These are phyloP conservation scores for Sporothrix brasiliensis DNA, from an alignment of 2,329 filamentous ascomycete species.

Conservation along the genomic window DNA sequence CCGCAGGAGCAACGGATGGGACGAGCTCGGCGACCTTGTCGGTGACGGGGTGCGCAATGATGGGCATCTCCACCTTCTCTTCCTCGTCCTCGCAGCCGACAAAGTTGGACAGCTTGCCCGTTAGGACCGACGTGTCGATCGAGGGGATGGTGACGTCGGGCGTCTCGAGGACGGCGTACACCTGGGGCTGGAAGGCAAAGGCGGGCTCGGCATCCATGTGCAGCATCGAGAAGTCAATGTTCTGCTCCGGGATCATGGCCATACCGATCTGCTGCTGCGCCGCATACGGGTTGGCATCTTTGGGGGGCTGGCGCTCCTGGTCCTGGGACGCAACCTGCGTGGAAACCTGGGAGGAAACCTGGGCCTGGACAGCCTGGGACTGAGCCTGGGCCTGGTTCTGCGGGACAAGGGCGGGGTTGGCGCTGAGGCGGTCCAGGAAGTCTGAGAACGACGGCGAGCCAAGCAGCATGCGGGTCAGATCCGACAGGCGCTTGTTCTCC, in stretches of 20 bases:
- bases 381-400: constrained; percentile 43
- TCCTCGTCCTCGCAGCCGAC: constrained; percentile 52
- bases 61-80: constrained; percentile 60
- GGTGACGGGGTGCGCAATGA: constrained; percentile 54
- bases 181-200: constrained; percentile 68
- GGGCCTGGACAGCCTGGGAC: constrained; percentile 39
- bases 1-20: constrained; percentile 40
- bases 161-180: constrained; percentile 63
- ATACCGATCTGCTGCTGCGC: constrained; percentile 72
- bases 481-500: constrained; percentile 79
- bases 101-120: constrained; percentile 68
- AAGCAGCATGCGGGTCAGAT: constrained; percentile 79
- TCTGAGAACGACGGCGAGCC: constrained; percentile 80
- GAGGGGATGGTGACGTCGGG: constrained; percentile 42
- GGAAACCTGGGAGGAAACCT: constrained; percentile 29
- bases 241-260: constrained; percentile 80
- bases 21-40: constrained; percentile 41
- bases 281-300: constrained; percentile 67
- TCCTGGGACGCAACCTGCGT: constrained; percentile 44
- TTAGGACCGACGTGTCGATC: constrained; percentile 65
- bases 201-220: constrained; percentile 55
- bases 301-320: constrained; percentile 54
- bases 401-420: constrained; percentile 52
- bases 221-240: constrained; percentile 74
- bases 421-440: constrained; percentile 72